phyloP scores from a whole-genome alignment of 2,329 filamentous ascomycete genomes.

The Apiospora koreana region DNA sequence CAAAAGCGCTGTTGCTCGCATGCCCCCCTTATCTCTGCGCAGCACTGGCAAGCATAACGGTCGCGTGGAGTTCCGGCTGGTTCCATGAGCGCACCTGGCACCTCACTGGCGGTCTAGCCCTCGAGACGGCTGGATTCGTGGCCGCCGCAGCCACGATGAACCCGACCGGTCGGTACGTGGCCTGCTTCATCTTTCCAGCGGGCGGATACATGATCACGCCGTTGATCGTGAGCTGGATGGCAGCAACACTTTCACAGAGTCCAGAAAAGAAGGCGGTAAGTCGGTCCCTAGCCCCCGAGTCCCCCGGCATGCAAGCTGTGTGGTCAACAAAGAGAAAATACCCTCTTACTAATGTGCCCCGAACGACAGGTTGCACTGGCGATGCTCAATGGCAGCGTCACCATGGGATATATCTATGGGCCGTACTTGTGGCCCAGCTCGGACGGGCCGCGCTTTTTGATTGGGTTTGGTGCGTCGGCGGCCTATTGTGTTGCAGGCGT shows the following conservation, averaged over 20 bases:
- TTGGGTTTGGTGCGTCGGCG: constrained; percentile 34
- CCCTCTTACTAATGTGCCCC: neutral
- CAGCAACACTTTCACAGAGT: constrained; percentile 42
- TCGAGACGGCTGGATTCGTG: constrained; percentile 38
- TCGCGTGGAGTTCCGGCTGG: constrained; percentile 42
- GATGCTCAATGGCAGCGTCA: constrained; percentile 36
- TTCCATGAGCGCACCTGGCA: constrained; percentile 51
- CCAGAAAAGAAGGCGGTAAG: constrained; percentile 45
- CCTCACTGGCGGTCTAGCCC: constrained; percentile 40
- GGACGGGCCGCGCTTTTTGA: constrained; percentile 34
- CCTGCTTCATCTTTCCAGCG: constrained; percentile 27
- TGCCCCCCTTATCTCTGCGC: constrained; percentile 39
- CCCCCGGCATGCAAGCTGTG: too few relatives aligned
- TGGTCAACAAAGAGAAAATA: too few relatives aligned
- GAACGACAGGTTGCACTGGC: constrained; percentile 24
- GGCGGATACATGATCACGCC: constrained; percentile 42
- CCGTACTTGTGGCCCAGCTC: constrained; percentile 39
- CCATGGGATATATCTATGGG: constrained; percentile 38
- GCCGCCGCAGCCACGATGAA: constrained; percentile 10
- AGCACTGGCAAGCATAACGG: constrained; percentile 37
- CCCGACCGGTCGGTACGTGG: constrained; percentile 14
- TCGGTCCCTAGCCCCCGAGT: neutral
- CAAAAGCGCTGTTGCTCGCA: constrained; percentile 48
- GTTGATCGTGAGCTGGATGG: constrained; percentile 46
- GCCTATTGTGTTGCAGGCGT: constrained; percentile 25